phyloP scores from a whole-genome alignment of 352 stramenopile species.

The Globisporangium middletonii region DNA sequence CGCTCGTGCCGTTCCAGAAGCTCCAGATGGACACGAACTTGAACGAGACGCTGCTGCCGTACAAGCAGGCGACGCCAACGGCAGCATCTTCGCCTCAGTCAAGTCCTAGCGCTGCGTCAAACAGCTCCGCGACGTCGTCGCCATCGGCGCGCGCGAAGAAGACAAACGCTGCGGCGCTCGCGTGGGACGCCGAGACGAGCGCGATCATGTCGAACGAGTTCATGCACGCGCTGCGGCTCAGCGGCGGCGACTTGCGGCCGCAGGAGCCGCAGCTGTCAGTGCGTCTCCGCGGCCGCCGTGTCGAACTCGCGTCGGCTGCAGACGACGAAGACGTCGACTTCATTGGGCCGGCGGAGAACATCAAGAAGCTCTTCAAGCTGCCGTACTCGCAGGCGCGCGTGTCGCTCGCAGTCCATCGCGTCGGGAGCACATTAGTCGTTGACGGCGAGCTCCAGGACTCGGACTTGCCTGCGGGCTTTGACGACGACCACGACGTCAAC shows the following conservation, averaged over 20 bases:
- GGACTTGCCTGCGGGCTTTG: conserved; percentile 66
- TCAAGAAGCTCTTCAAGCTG: conserved; percentile 85
- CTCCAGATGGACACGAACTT: conserved; percentile 74
- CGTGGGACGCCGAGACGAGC: conserved; percentile 22
- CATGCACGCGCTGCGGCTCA: conserved; percentile 56
- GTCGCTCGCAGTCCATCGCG: conserved; percentile 77
- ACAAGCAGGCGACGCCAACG: conserved; percentile 3
- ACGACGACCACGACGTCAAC: conserved; percentile 17
- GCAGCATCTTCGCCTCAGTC: neutral
- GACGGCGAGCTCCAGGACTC: conserved; percentile 69
- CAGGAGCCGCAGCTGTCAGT: conserved; percentile 70
- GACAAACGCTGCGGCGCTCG: conserved; percentile 20
- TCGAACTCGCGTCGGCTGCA: conserved; percentile 63
- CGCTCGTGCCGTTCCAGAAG: conserved; percentile 80
- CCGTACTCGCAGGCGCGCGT: conserved; percentile 74
- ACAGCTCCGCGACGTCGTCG: too few species aligned
- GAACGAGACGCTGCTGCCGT: conserved; percentile 61
- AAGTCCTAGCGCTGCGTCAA: neutral
- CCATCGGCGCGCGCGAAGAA: conserved; percentile 7
- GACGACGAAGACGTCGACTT: conserved; percentile 76
- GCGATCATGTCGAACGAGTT: conserved; percentile 53
- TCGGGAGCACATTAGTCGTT: conserved; percentile 74
- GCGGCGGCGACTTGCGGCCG: conserved; percentile 26
- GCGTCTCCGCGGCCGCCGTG: conserved; percentile 47
- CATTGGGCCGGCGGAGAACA: conserved; percentile 75